Evolutionary conservation across 2,329 filamentous ascomycete species (phyloP), one percentile per base, ranked within the genome.

Genomic region (Colletotrichum cereale): DNA sequence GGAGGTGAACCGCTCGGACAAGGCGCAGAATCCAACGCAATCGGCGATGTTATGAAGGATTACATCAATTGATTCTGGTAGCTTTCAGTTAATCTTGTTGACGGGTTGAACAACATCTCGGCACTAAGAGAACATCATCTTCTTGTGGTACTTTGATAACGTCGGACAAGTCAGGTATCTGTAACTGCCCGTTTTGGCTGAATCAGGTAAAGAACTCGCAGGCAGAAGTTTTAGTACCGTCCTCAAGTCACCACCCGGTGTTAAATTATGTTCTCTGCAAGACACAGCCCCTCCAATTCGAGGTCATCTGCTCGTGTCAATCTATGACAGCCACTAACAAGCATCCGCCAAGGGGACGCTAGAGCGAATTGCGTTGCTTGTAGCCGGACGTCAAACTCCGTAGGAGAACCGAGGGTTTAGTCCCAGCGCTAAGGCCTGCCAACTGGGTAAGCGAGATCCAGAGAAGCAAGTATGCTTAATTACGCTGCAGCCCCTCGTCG

Each of bases 31-130:
- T 11, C 53, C 2, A 40, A 63, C 1, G 65, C 65, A 5, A 71
- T 68, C 29, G 68, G 65, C 0, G 65, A 68, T 55, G 58, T 58
- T 24, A 71, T 71, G 68, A 71, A 68, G 44, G 58, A 64, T 31
- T 71, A 63, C n/a, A 64, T 53, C 2, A 58, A 52, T 5, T 63
- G 26, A 71, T 6, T 5, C n/a, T 24, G 1, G 11, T 5, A 11
- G 42, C 4, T 4, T n/a, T 4, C 12, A 5, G 21, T 14, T 5
- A 24, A 56, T 1, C 6, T 8, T 2, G 5, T 24, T 16, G n/a
- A 56, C 12, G n/a, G 12, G 2, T 38, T 24, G 6, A 26, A 24
- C 24, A n/a, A 8, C 6, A 1, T 6, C 5, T 36, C 11, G 16
- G 16, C 1, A 4, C n/a, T n/a, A n/a, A 12, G 5, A 16, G 16